Base-by-base conservation (phyloP, 2,329 filamentous ascomycete species). In the Talaromyces islandicus region DNA sequence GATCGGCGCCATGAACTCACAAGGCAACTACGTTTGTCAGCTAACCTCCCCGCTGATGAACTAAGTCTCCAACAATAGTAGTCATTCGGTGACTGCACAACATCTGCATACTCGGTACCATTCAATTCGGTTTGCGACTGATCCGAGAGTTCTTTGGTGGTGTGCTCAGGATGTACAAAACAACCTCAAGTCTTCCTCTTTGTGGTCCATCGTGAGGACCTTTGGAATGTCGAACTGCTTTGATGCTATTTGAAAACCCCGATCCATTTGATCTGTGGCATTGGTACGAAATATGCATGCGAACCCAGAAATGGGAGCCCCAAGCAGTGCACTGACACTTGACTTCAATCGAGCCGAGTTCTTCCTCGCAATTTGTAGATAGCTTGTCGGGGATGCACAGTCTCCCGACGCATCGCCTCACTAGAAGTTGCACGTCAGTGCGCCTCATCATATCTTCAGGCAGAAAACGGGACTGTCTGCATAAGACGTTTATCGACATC, bases 311-410 rank as follows among this genome's bases (percentile, higher is more conserved):
- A 29, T 30, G 21, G 21, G 43, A 52, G 12, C 35, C 32, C 24
- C 27, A 60, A 54, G 50, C 46, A 48, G 46, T 48, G 27, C 35
- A 54, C 38, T 43, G 29, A 41, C 17, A 32, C 54, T 27, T 25
- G 51, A 30, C 55, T 51, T 55, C 17, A 51, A 51, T 58, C 11
- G n/a, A 46, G 53, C 24, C 38, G 55, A 27, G 7, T 35, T 27
- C 27, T 50, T 41, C 19, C 30, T 57, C n/a, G 58, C 48, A 51
- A 32, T 50, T 53, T 30, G 59, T 61, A 61, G 59, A 61, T 61
- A 61, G 38, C 38, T 12, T 9, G 27, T 24, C 30, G 19, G 14
- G 12, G 48, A 27, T 51, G 48, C 24, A 51, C 48, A 17, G 3
- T 14, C 10, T 27, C 48, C 24, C 11, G 25, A 29, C 48, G 25